Evolutionary conservation across 257 asterid species (phyloP), one percentile per base, ranked within the genome.

Genomic region (Solanum virginianum): DNA sequence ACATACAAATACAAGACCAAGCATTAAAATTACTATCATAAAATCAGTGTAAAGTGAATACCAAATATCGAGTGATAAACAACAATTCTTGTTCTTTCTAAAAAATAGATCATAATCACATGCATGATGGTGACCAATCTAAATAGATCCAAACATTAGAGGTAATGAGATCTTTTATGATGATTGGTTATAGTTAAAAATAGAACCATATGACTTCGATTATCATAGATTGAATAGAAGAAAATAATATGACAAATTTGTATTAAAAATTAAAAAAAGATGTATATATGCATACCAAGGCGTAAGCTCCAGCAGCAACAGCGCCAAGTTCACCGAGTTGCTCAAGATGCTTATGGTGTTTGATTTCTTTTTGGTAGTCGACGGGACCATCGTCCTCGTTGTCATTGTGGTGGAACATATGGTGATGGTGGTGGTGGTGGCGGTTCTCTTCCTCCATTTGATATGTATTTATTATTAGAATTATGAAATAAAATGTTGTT

Each of bases 381-480:
- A 59, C 20, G 4, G 63, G 65, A 3, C 82, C 87, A n/a, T 59
- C 86, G 12, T 82, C 89, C 63, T 29, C 86, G 36, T 72, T 59
- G 81, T 88, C 60, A 57, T 84, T 89, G 91, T 87, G 82, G 47
- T 77, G 88, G 84, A 86, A 85, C 83, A 36, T 85, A 87, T 86
- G 89, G 86, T 86, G 36, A 32, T 3, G 90, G 89, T 85, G 90
- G 85, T 85, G 90, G 85, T 85, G 90, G 87, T 87, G 92, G 66
- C 86, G 86, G 81, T 89, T 87, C 85, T 88, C 92, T 75, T 89
- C 90, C 18, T 87, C 86, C 93, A 89, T 85, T 22, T 16, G 17
- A 17, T 36, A 36, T 36, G 41, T 36, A 36, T 11, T 7, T 39
- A 55, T 32, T 32, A 9, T 68, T 14, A 32, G 32, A 12, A 66